Evolutionary conservation across 1,284 basidiomycete species (phyloP), one percentile per base, ranked within the genome.

Genomic region (Microbotryomycetes sp.): DNA sequence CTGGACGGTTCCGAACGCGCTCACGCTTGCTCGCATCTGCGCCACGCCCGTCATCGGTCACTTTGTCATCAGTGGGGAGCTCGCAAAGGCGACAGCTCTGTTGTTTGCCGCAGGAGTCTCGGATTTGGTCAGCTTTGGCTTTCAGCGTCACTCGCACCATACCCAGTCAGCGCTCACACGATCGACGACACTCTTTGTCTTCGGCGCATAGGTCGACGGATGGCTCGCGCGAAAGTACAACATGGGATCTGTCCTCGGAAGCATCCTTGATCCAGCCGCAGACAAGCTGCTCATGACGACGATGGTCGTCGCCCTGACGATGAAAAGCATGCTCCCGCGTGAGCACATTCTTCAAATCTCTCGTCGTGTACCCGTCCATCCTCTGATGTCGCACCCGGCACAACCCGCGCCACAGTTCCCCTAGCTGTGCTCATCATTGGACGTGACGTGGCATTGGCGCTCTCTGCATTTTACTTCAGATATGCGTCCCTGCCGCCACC

Each of bases 231-330:
- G 94, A 62, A 82, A 82, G 62, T 96, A 82, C 79, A 85, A 88
- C 48, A 87, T 91, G 86, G 81, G 78, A 52, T 87, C 89, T 11
- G 91, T 97, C 11, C 81, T 98, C 35, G 94, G 94, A 11, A 89
- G 89, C 13, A 93, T 98, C 61, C 81, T 97, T 6, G 96, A 99
- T 75, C 94, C 94, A 7, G 91, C 93, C 0, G 94, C 96, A 2
- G 94, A 99, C 81, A 99, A 99, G 78, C 81, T 85, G 26, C 79
- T 99, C 50, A 89, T 98, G 86, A 96, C 94, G 1, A 97, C 93
- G 1, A 80, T 98, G 73, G 91, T 91, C 2, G 79, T 94, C 52
- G 88, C 91, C 1, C 78, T 98, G 59, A 84, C 89, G 0, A 83
- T 88, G 79, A 86, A 88, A 68, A 86, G 84, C 9, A 79, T 94